Percentiles rank a stretch among this genome's conserved stretches.
Conservation (phyloP, 2,329 filamentous ascomycete genomes). For the Sporothrix globosa region DNA sequence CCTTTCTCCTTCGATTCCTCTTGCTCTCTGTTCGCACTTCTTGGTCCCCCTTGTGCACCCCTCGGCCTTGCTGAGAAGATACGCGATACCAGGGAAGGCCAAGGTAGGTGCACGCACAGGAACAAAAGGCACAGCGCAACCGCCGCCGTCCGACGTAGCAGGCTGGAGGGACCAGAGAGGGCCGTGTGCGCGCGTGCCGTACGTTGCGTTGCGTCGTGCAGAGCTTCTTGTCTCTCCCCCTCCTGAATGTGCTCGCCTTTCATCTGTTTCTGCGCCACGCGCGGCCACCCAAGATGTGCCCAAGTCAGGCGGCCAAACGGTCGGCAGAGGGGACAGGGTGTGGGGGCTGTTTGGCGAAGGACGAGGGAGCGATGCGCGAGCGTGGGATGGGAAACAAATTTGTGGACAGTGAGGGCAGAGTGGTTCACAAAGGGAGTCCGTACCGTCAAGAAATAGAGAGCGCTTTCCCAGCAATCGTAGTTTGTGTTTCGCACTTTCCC, state of each 20-base stretch:
- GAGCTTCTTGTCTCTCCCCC: background rate
- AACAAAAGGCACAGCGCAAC: constrained; percentile 12
- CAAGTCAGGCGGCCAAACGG: constrained; percentile 6
- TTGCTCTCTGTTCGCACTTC: background rate
- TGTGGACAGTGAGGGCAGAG: background rate
- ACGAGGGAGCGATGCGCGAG: background rate
- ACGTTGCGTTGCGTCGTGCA: constrained; percentile 18
- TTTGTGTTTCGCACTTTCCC: background rate
- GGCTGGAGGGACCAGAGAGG: constrained; percentile 4
- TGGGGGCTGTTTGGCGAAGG: background rate
- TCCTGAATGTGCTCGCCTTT: constrained; percentile 3
- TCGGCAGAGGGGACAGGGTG: constrained; percentile 3
- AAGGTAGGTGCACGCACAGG: constrained; percentile 17
- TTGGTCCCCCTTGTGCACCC: background rate
- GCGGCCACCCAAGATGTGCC: background rate
- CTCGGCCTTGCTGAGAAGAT: background rate
- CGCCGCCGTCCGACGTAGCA: constrained; percentile 18
- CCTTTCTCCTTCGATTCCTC: background rate
- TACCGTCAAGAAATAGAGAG: background rate
- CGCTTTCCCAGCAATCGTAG: constrained; percentile 1
- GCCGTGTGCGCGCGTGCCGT: constrained; percentile 10
- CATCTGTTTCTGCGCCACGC: constrained; percentile 28
- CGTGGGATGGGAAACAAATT: constrained; percentile 5
- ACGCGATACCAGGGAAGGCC: constrained; percentile 1
- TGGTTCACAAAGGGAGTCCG: background rate